These are phyloP conservation scores for Globisporangium cylindrosporum DNA, from an alignment of 352 stramenopile genomes.

Conservation along the genomic window DNA sequence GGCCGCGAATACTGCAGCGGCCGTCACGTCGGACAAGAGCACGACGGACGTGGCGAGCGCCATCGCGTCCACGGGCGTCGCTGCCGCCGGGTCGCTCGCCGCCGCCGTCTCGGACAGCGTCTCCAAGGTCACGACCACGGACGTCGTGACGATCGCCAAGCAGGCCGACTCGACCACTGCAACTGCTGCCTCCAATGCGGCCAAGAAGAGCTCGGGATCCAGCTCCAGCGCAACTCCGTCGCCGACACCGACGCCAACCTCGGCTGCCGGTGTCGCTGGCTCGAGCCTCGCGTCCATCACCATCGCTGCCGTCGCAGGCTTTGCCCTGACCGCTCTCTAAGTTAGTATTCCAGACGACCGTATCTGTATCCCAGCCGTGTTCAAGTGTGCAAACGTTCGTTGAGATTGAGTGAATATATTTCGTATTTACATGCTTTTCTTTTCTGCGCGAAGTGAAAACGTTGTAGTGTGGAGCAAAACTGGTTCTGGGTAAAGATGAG, in stretches of 20 bases:
- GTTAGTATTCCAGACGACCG: background rate
- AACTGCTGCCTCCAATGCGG: background rate
- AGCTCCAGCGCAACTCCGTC: background rate
- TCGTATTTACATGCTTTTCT: constrained; percentile 9
- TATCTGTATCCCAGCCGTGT: background rate
- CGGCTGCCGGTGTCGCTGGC: background rate
- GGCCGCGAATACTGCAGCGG: constrained; percentile 14
- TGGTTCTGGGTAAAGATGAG: background rate
- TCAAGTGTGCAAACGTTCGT: background rate
- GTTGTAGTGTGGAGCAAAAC: background rate
- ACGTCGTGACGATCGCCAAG: constrained; percentile 16
- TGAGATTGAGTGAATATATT: constrained; percentile 8
- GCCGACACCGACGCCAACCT: background rate
- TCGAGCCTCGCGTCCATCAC: background rate
- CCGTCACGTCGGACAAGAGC: constrained; percentile 6
- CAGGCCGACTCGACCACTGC: constrained; percentile 4
- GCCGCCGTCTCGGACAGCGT: constrained; percentile 21
- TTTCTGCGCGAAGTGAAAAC: background rate
- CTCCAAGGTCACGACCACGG: constrained; percentile 17
- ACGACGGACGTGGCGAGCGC: constrained; percentile 4
- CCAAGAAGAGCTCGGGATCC: background rate
- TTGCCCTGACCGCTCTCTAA: background rate
- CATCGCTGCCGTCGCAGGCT: background rate
- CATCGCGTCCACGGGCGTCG: constrained; percentile 6
- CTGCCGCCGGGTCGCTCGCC: constrained; percentile 9